Conservation (phyloP, 148 eudicot genomes). For the Drosera capensis region DNA sequence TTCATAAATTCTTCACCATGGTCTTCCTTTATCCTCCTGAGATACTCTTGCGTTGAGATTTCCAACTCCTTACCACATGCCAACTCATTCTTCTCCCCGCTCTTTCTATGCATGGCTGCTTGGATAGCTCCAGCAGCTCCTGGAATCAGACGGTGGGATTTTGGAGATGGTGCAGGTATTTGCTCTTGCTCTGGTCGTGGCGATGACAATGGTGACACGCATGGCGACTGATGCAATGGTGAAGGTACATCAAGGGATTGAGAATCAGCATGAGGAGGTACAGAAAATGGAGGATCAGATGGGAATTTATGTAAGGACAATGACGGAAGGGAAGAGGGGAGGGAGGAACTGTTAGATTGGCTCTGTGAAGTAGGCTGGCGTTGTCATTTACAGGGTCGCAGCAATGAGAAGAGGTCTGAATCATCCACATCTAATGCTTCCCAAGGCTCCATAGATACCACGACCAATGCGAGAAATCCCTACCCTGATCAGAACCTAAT, state of each 20-base stretch:
- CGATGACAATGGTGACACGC: not conserved
- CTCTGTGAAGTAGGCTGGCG: constrained; percentile 4
- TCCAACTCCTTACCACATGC: constrained; percentile 1
- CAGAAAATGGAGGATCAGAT: not conserved
- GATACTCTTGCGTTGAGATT: constrained; percentile 50
- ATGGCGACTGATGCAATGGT: not conserved
- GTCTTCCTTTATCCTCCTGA: constrained; percentile 37
- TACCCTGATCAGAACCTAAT: too few species aligned
- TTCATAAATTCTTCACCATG: constrained; percentile 36
- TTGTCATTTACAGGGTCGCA: constrained; percentile 40
- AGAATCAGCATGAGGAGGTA: not conserved
- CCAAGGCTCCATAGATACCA: constrained; percentile 24
- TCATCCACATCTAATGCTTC: constrained; percentile 58
- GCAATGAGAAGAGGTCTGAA: constrained; percentile 43
- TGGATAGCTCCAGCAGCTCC: constrained; percentile 69
- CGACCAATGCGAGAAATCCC: too few species aligned
- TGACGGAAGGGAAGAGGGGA: constrained; percentile 6
- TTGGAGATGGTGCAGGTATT: not conserved
- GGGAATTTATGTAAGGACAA: too few species aligned
- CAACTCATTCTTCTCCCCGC: constrained; percentile 3
- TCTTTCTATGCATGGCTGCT: constrained; percentile 44
- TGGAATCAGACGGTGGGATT: constrained; percentile 25
- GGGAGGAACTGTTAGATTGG: constrained; percentile 4
- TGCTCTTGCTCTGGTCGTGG: not conserved
- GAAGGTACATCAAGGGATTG: not conserved